Conservation (phyloP, 768 basidiomycete genomes). For the Panaeolus papilionaceus region DNA sequence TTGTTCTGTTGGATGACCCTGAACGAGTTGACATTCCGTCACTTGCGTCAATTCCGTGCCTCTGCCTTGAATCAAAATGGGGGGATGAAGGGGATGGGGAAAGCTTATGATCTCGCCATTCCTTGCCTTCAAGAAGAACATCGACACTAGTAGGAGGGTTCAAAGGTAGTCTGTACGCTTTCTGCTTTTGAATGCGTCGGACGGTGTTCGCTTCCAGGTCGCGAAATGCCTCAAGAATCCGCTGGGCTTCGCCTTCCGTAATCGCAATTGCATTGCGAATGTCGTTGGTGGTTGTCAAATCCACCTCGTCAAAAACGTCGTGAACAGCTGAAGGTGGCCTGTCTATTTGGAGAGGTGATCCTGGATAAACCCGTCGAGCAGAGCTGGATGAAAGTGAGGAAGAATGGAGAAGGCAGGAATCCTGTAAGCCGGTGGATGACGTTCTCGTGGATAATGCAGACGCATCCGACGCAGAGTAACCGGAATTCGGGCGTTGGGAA, state of each 20-base stretch:
- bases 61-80: conserved; percentile 24
- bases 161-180: conserved; percentile 40
- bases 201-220: conserved; percentile 66
- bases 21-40: conserved; percentile 53
- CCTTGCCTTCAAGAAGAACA: conserved; percentile 38
- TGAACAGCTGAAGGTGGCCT: conserved; percentile 31
- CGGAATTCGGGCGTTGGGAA: conserved; percentile 1
- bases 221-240: conserved; percentile 72
- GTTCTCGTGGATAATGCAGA: not conserved
- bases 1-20: conserved; percentile 45
- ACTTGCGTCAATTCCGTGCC: conserved; percentile 31
- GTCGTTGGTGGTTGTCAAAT: conserved; percentile 56
- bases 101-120: conserved; percentile 41
- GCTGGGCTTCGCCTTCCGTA: conserved; percentile 68
- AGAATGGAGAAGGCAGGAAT: conserved; percentile 10
- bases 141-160: conserved; percentile 36
- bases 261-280: conserved; percentile 65
- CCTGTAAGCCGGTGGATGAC: conserved; percentile 7
- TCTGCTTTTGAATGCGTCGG: conserved; percentile 51
- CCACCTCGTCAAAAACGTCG: conserved; percentile 59
- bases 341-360: conserved; percentile 31
- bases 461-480: conserved; percentile 6
- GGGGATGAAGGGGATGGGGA: conserved; percentile 34
- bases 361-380: conserved; percentile 15
- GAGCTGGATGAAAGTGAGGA: not conserved